These are phyloP conservation scores for Annona cherimola DNA, from an alignment of 164 flowering plant species.

Conservation along the genomic window DNA sequence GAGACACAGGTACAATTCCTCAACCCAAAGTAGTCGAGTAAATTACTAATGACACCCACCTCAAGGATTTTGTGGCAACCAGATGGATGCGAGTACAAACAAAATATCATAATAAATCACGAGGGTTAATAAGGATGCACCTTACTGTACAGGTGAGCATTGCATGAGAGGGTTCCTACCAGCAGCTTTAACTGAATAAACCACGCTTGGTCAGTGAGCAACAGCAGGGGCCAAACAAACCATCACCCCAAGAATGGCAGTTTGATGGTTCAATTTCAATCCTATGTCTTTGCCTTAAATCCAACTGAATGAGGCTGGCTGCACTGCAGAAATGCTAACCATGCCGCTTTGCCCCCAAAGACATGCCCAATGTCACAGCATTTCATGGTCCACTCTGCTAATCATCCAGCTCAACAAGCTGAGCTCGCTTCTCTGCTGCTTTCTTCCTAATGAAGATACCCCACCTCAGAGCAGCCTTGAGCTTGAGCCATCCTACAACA, in stretches of 20 bases:
- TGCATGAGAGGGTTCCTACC: background rate
- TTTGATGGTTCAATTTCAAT: background rate
- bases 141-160: background rate
- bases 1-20: background rate
- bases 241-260: background rate
- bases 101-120: background rate
- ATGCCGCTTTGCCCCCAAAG: conserved; percentile 51
- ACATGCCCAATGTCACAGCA: conserved; percentile 10
- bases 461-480: conserved; percentile 96
- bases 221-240: background rate
- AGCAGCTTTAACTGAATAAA: background rate
- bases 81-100: background rate
- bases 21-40: background rate
- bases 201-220: background rate
- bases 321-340: conserved; percentile 29
- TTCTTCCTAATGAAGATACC: conserved; percentile 87
- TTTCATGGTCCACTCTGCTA: conserved; percentile 31
- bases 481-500: conserved; percentile 98
- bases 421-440: conserved; percentile 94
- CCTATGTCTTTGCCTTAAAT: background rate
- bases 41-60: background rate
- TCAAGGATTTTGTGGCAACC: background rate
- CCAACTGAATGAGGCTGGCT: background rate
- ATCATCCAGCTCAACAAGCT: conserved; percentile 83
- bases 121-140: background rate